phyloP scores from a whole-genome alignment of 768 basidiomycete species.

The Hortiboletus flavorubellus region DNA sequence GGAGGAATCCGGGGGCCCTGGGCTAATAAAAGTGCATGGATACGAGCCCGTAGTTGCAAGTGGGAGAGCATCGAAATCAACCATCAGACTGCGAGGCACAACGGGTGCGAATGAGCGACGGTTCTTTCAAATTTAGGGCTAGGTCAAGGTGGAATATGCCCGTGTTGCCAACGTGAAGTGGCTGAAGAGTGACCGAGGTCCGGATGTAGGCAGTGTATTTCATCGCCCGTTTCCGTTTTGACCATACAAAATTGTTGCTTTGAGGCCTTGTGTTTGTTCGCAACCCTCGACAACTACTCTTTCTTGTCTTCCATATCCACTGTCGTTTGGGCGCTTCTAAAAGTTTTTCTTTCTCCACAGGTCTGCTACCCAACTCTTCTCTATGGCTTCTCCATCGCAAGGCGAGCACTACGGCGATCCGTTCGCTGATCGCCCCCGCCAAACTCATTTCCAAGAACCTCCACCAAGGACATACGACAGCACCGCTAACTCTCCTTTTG shows the following conservation, averaged over 20 bases:
- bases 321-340: constrained; percentile 10
- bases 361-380: background rate
- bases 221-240: constrained; percentile 31
- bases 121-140: background rate
- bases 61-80: background rate
- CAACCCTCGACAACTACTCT: constrained; percentile 20
- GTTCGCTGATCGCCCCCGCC: constrained; percentile 66
- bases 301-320: constrained; percentile 5
- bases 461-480: constrained; percentile 44
- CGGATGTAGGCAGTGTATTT: constrained; percentile 23
- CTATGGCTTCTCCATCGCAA: constrained; percentile 30
- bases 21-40: background rate
- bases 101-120: too few relatives aligned
- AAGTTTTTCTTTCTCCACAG: constrained; percentile 6
- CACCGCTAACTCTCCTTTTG: constrained; percentile 44
- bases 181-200: constrained; percentile 31
- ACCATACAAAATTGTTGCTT: constrained; percentile 25
- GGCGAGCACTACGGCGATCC: constrained; percentile 54
- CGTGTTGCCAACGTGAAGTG: constrained; percentile 6
- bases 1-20: background rate
- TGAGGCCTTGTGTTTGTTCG: constrained; percentile 15
- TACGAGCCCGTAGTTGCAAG: background rate
- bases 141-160: background rate
- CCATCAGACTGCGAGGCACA: background rate
- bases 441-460: constrained; percentile 57